Base-by-base conservation (phyloP, 169 alveolate species). In the Eimeria necatrix region DNA sequence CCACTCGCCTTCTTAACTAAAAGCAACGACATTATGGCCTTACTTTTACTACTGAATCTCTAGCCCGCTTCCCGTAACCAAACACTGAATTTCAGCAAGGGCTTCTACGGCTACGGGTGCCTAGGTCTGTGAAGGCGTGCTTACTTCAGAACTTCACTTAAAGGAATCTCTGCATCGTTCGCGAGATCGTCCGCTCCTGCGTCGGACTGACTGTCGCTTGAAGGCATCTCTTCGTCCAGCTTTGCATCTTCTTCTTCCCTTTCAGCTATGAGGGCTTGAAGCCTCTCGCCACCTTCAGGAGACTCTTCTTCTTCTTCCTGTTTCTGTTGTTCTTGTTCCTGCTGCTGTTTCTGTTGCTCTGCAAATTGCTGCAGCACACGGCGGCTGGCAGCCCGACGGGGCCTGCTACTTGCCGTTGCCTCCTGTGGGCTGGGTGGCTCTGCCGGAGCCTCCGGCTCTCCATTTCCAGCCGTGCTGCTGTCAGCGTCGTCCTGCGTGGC, bases 241-340 rank as follows among this genome's bases (percentile, higher is more conserved):
- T 94, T 93, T 46, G 89, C 94, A 24, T 95, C 91, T 51, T 85
- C 96, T 85, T 95, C 96, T 41, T 91, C 83, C 46, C 89, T 51
- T 68, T 96, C 96, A 8, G 84, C 88, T 12, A 70, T 60, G 8
- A 88, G 85, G 32, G 84, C 94, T 24, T 93, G 94, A 8, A 95
- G 74, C 10, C 60, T 88, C 93, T 83, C 93, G 56, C 92, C 95
- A 10, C 84, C 68, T 80, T 95, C 96, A 16, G 78, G 61, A 76
- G 83, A 53, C 20, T 78, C 88, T 64, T 93, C 96, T 26, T 18
- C 91, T 9, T 90, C 93, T 61, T 94, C 71, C 14, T 41, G 81
- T 20, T 49, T 60, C 94, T 88, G 49, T n/a, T 3, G 53, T 24
- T 7, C 46, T 52, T 10, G 32, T 32, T 61, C 41, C 78, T 68